Evolutionary conservation across 306 rosid genomes (phyloP).

Genomic region (Spatholobus suberectus): DNA sequence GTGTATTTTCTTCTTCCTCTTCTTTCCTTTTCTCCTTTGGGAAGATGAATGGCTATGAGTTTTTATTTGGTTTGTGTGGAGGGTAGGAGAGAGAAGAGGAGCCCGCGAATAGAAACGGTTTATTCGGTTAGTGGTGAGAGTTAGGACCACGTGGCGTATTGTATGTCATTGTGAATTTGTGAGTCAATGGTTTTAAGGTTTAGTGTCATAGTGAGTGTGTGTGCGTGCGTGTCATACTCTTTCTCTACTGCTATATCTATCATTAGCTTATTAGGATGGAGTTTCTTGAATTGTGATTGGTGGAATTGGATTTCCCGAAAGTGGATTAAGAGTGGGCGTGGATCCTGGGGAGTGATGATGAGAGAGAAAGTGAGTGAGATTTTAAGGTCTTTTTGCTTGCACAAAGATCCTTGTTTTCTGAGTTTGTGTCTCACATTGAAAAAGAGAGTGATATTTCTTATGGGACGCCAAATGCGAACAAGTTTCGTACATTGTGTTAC

Average conservation of each 20-base stretch:
- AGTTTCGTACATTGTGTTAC: not conserved
- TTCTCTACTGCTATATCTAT: not conserved
- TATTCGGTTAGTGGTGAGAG: conserved; percentile 7
- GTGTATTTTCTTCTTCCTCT: not conserved
- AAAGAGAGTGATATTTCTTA: conserved; percentile 28
- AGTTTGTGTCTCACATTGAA: conserved; percentile 30
- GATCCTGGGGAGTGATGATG: not conserved
- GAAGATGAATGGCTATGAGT: not conserved
- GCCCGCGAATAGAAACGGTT: not conserved
- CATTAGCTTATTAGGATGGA: not conserved
- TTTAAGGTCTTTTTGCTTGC: not conserved
- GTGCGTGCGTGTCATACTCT: not conserved
- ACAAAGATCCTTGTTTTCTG: conserved; percentile 10
- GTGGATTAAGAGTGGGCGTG: not conserved
- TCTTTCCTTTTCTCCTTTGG: not conserved
- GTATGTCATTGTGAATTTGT: not conserved
- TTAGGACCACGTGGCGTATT: not conserved
- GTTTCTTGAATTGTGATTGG: not conserved
- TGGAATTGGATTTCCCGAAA: not conserved
- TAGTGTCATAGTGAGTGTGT: not conserved
- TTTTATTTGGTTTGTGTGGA: not conserved
- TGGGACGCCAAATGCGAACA: not conserved
- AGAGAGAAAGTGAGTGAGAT: not conserved
- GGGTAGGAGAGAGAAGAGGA: not conserved
- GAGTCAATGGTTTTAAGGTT: not conserved